Evolutionary conservation across 192 early-diverging fungal genomes (phyloP), one percentile per base, ranked within the genome.

Genomic region (Tieghemiomyces parasiticus): DNA sequence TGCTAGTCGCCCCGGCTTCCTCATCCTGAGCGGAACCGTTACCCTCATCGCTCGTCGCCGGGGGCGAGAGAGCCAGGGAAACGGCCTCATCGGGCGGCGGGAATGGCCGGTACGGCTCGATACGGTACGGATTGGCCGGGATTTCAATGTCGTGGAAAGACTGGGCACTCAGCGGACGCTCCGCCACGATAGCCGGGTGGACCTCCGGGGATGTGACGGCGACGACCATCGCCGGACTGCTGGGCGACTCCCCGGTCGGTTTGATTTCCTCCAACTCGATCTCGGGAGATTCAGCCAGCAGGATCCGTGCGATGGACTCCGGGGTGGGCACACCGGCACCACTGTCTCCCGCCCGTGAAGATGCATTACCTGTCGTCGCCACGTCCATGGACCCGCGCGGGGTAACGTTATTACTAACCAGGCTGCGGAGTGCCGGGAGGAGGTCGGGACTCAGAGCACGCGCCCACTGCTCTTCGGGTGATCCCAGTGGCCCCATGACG

Each of bases 311-410:
- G n/a, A n/a, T n/a, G 8, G 38, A 42, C 6, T 42, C 38, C 38
- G 38, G 6, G 38, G 38, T 42, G 32, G 32, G 54, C 4, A 3
- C 20, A 9, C 0, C 20, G 0, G 32, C 24, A 29, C 6, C 54
- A 16, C 16, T n/a, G 2, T 3, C 13, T n/a, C 13, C 34, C 22
- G 55, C n/a, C 9, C 34, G 33, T 12, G 35, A 34, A 2, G 22
- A n/a, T 6, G 55, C 4, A 38, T 35, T 12, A n/a, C n/a, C n/a
- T n/a, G n/a, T n/a, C 1, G 10, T n/a, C 9, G 16, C 24, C 32
- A 58, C 3, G 35, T 58, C 55, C 55, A 58, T 58, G 33, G 55
- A 58, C 16, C 55, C 55, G 3, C 55, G 55, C 34, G 55, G 55
- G 8, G 55, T 58, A 30, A 58, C 35, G 35, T 58, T 22, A 19